Base-by-base conservation (phyloP, 2,329 filamentous ascomycete genomes). In the Dactylella cylindrospora region DNA sequence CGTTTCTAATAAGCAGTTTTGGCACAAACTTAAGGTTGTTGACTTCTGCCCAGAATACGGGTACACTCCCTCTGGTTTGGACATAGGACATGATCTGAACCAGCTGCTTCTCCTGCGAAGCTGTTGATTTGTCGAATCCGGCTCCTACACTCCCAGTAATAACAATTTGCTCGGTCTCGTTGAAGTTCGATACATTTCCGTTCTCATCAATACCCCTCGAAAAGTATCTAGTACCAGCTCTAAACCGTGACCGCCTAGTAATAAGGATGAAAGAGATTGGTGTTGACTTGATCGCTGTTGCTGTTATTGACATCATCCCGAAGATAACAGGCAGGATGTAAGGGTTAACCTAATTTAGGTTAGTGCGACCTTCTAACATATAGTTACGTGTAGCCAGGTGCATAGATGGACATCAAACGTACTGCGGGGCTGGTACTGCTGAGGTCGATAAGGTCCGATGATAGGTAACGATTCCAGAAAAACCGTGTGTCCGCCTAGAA, bases 181-280 rank as follows among this genome's bases (percentile, higher is more conserved):
- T 98, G 79, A 91, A 98, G 73, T 98, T 98, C 67, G 93, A 89
- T n/a, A 93, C 93, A 72, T 97, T 84, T 19, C 93, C 93, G 64
- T 93, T 79, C 66, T 95, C 90, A 71, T 98, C 91, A 39, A 97
- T 83, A 45, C 93, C 93, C 66, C 93, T 84, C 1, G 93, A 94
- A 72, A 98, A 93, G 75, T 96, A 97, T 71, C 94, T 80, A 12
- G 93, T 97, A 36, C 93, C 93, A 28, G 85, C 90, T 65, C 91
- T 83, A 73, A 93, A 84, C 67, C 94, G 82, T 17, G 90, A 95
- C 68, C 93, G 83, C 65, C 93, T 81, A 20, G 91, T 95, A 69
- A 97, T 91, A 44, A 98, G 80, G 29, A 84, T 82, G 67, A 97
- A 83, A 15, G 90, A 95, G 65, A 98, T 77, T 9, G 87, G 82